phyloP scores from a whole-genome alignment of 2,329 filamentous ascomycete genomes.

The Chaetomiaceae sp. region DNA sequence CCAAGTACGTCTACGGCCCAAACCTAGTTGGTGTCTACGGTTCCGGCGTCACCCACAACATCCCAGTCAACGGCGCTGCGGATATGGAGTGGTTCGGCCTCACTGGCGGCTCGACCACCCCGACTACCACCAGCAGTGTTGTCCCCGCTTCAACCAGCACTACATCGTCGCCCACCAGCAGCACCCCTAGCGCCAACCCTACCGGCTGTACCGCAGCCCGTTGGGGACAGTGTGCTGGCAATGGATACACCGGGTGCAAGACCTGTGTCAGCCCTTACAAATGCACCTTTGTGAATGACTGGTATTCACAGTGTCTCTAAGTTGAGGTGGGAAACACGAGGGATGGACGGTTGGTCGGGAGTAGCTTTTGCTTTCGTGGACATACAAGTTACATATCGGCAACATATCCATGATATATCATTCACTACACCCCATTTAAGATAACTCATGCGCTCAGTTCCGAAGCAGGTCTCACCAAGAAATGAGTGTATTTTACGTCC shows the following conservation, averaged over 20 bases:
- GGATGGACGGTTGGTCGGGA: background rate
- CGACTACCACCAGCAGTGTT: constrained; percentile 1
- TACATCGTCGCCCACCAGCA: background rate
- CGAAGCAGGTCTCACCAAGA: too few relatives aligned
- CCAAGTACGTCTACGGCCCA: constrained; percentile 36
- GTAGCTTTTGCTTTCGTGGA: too few relatives aligned
- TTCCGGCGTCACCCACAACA: constrained; percentile 33
- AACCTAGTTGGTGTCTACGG: constrained; percentile 35
- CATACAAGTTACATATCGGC: too few relatives aligned
- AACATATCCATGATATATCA: too few relatives aligned
- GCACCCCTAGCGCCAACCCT: background rate
- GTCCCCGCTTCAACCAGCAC: constrained; percentile 4
- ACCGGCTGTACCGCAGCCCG: constrained; percentile 25
- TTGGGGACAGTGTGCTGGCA: constrained; percentile 39
- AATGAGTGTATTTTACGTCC: too few relatives aligned
- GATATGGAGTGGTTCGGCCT: constrained; percentile 38
- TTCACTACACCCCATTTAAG: too few relatives aligned
- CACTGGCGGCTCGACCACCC: constrained; percentile 7
- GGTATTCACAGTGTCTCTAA: constrained; percentile 41
- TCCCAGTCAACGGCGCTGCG: constrained; percentile 32
- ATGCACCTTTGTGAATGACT: constrained; percentile 38
- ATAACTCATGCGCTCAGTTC: too few relatives aligned
- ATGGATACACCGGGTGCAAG: constrained; percentile 34
- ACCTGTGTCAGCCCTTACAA: constrained; percentile 34
- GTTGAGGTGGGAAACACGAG: background rate